phyloP scores from a whole-genome alignment of 1,139 yeast species.

The Petasospora rhodanensis region DNA sequence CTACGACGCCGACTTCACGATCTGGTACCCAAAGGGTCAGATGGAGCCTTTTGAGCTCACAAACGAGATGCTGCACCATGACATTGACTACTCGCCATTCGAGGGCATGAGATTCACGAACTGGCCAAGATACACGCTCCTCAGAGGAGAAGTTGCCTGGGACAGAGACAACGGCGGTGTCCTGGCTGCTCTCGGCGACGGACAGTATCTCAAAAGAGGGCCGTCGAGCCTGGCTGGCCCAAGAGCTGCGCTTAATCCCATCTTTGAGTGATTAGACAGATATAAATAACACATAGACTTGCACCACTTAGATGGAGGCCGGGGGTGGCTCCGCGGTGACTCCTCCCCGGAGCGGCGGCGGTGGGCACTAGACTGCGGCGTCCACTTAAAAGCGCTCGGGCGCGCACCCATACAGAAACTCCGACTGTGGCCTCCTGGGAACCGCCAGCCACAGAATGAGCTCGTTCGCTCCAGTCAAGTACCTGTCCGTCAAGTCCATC shows the following conservation, averaged over 20 bases:
- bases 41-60: conserved; percentile 29
- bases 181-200: conserved; percentile 19
- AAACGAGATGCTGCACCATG: conserved; percentile 37
- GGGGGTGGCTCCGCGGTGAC: too few species aligned
- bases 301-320: too few species aligned
- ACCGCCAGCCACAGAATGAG: background rate
- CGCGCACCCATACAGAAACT: too few species aligned
- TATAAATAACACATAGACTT: conserved; percentile 1
- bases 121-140: conserved; percentile 43
- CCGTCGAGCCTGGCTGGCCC: conserved; percentile 26
- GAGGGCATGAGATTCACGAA: conserved; percentile 39
- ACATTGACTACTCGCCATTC: conserved; percentile 42
- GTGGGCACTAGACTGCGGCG: too few species aligned
- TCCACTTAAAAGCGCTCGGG: too few species aligned
- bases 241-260: conserved; percentile 15
- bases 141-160: conserved; percentile 36
- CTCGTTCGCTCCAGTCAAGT: background rate
- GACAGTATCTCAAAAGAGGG: conserved; percentile 29
- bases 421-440: too few species aligned
- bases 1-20: conserved; percentile 39
- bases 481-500: conserved; percentile 13
- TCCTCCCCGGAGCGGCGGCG: too few species aligned
- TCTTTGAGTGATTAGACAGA: conserved; percentile 8
- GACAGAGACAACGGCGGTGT: conserved; percentile 32
- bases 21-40: conserved; percentile 39